Evolutionary conservation across 345 rosid genomes (phyloP), one percentile per base, ranked within the genome.

Genomic region (Pistacia vera): DNA sequence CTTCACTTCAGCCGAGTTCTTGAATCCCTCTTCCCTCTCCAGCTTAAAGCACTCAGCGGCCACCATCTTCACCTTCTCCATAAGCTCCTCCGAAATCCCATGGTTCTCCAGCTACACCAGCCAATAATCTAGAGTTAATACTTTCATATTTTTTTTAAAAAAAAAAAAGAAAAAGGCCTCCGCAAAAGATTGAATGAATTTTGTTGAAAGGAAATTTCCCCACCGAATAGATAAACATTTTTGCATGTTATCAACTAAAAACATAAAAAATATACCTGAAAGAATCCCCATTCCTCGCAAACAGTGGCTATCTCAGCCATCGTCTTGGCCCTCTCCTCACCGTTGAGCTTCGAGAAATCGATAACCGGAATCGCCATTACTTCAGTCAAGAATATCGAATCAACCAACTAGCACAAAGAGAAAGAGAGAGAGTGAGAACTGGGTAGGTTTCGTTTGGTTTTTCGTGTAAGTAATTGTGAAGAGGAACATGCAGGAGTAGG

Each of bases 271-370:
- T 9, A 16, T 79, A 95, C 98, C 97, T 95, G 98, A 48, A 95
- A 95, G 81, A 95, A 92, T 9, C 98, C 98, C 97, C 97, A 95
- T 48, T 91, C 94, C 76, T 92, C 88, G 14, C 97, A 92, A 25
- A 90, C 89, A 78, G 78, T 86, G 38, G 97, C 97, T 51, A 95
- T 90, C 75, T 84, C 84, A 74, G 91, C 95, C 68, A 92, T 75
- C 4, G 92, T 85, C 44, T 79, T 80, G 58, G 90, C 88, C 74
- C 93, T 88, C 56, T 90, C 93, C 75, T 86, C 92, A 10, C 89
- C 91, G 59, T 88, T 81, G 82, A 95, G 84, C 86, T 91, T 86
- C 7, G 95, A 91, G 88, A 92, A 95, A 86, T 95, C 97, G 18
- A 92, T 87, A 75, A 95, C 97, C 0, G 97, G 98, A 89, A 95